Evolutionary conservation across 2,329 filamentous ascomycete species (phyloP).

Genomic region (Colletotrichum eremochloae): DNA sequence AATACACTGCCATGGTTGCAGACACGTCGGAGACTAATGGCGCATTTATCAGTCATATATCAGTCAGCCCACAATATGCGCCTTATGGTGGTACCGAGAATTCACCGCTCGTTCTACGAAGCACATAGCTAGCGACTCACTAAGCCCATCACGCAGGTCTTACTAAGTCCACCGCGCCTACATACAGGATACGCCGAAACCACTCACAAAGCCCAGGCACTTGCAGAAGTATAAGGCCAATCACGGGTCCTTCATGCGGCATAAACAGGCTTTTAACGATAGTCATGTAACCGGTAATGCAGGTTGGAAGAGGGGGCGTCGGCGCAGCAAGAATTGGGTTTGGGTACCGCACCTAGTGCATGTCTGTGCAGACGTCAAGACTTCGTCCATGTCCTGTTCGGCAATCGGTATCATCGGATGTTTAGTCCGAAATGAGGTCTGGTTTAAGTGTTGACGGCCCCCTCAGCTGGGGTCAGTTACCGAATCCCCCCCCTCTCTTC

Average conservation of each 20-base stretch:
- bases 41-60: neutral
- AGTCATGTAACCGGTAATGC: neutral
- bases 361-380: constrained; percentile 4
- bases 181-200: neutral
- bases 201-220: neutral
- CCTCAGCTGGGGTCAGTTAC: neutral
- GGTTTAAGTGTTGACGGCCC: constrained; percentile 1
- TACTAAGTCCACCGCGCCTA: neutral
- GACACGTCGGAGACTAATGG: neutral
- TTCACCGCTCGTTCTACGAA: neutral
- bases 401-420: neutral
- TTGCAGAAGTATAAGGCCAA: too few species aligned
- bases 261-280: neutral
- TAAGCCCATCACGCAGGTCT: neutral
- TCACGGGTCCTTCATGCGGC: too few species aligned
- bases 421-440: neutral
- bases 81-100: neutral
- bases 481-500: neutral
- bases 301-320: neutral
- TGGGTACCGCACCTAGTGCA: neutral
- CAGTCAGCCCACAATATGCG: neutral
- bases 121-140: neutral
- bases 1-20: neutral
- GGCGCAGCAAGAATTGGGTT: neutral
- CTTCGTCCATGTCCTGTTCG: neutral